Percentiles rank a stretch among this genome's conserved stretches.
These are phyloP conservation scores for Acacia concinna DNA, from an alignment of 331 rosid species.

Conservation along the genomic window DNA sequence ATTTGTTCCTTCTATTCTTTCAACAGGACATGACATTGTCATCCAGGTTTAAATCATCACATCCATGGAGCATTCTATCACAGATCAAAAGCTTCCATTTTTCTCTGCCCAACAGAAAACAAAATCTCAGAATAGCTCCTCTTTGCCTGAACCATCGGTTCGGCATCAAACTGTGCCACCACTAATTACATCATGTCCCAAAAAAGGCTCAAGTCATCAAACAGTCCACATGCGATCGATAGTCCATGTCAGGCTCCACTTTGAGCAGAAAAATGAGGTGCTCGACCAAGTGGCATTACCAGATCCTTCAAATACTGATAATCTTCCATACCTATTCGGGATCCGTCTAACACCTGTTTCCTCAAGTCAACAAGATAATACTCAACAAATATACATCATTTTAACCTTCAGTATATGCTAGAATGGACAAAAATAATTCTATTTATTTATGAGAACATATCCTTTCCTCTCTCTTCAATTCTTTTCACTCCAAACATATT, in stretches of 20 bases:
- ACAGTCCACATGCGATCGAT: no score
- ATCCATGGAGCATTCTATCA: background rate
- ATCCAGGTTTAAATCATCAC: background rate
- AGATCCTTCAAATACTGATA: slow-evolving; percentile 72
- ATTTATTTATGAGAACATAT: background rate
- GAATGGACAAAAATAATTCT: background rate
- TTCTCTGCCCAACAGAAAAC: background rate
- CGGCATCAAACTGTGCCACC: background rate
- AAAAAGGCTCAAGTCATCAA: background rate
- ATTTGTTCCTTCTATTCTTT: background rate
- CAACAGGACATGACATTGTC: background rate
- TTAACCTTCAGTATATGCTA: background rate
- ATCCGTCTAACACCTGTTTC: slow-evolving; percentile 40
- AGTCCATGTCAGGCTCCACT: slow-evolving; percentile 59
- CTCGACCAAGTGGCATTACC: slow-evolving; percentile 77
- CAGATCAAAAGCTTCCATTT: background rate
- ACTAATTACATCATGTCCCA: no score
- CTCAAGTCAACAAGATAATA: background rate
- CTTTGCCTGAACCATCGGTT: background rate
- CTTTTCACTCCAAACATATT: background rate
- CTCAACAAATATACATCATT: background rate
- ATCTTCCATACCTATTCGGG: slow-evolving; percentile 62
- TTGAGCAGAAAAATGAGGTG: slow-evolving; percentile 64
- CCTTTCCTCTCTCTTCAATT: background rate
- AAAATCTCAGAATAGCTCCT: background rate